Evolutionary conservation across 768 basidiomycete species (phyloP).

Genomic region (Russula emetica): DNA sequence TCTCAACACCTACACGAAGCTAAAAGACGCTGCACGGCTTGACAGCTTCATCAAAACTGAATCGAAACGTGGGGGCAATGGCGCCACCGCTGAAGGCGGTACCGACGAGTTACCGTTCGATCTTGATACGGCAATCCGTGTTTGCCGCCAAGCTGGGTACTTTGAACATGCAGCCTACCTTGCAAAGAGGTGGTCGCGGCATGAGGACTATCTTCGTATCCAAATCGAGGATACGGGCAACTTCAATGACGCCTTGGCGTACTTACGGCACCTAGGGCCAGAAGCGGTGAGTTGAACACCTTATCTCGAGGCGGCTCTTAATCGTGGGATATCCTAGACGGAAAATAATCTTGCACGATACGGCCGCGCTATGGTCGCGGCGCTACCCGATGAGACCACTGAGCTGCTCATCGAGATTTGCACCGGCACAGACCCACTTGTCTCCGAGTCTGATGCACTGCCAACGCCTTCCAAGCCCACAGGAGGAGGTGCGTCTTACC

Average conservation of each 20-base stretch:
- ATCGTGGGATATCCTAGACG: slow-evolving; percentile 46
- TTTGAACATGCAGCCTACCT: slow-evolving; percentile 93
- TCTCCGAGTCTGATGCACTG: slow-evolving; percentile 38
- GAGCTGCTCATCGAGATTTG: slow-evolving; percentile 89
- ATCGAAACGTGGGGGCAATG: slow-evolving; percentile 44
- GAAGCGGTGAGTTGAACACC: slow-evolving; percentile 58
- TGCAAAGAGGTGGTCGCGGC: slow-evolving; percentile 84
- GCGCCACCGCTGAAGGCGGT: slow-evolving; percentile 46
- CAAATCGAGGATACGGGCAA: slow-evolving; percentile 90
- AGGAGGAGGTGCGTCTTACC: slow-evolving; percentile 54
- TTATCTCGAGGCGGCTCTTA: slow-evolving; percentile 3
- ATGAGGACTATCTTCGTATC: slow-evolving; percentile 91
- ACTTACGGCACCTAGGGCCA: slow-evolving; percentile 72
- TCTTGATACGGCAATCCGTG: slow-evolving; percentile 92
- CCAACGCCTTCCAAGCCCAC: slow-evolving; percentile 33
- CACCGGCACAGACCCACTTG: slow-evolving; percentile 54
- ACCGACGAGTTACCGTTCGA: slow-evolving; percentile 85
- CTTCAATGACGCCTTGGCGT: slow-evolving; percentile 73
- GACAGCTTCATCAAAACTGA: slow-evolving; percentile 92
- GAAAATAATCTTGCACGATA: slow-evolving; percentile 84
- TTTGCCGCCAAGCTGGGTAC: slow-evolving; percentile 94
- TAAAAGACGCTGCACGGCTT: slow-evolving; percentile 83
- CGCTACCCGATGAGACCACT: slow-evolving; percentile 84
- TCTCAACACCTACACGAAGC: slow-evolving; percentile 95
- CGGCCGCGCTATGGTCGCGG: slow-evolving; percentile 78